Evolutionary conservation across 768 basidiomycete species (phyloP).

Genomic region (Russula virescens): DNA sequence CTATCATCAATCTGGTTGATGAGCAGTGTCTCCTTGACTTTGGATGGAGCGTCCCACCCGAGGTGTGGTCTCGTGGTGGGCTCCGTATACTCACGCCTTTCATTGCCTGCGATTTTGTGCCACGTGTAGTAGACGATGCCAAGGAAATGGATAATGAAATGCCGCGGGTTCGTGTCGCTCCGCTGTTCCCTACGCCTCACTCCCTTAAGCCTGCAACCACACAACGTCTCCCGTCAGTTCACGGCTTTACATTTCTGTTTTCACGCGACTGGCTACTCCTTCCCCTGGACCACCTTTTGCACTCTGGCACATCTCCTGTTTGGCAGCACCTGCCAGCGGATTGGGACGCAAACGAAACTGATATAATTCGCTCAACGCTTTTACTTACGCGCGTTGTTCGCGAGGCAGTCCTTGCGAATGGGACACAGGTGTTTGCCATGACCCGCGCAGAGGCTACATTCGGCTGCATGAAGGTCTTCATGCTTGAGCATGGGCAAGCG

Average conservation of each 20-base stretch:
- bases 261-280: constrained; percentile 60
- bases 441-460: constrained; percentile 57
- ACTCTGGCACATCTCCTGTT: constrained; percentile 66
- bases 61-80: constrained; percentile 49
- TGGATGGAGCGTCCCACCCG: constrained; percentile 34
- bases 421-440: constrained; percentile 39
- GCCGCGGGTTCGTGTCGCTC: constrained; percentile 39
- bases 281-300: constrained; percentile 73
- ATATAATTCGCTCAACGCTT: constrained; percentile 66
- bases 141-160: neutral
- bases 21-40: constrained; percentile 38
- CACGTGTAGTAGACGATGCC: constrained; percentile 28
- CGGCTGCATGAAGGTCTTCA: constrained; percentile 88
- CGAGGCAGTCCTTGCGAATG: constrained; percentile 40
- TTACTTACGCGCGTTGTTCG: constrained; percentile 50
- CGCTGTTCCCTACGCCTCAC: constrained; percentile 43
- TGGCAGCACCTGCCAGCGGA: constrained; percentile 59
- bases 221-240: constrained; percentile 36
- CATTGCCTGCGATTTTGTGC: constrained; percentile 43
- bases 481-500: constrained; percentile 84
- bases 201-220: constrained; percentile 58
- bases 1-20: constrained; percentile 36
- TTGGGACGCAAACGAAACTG: constrained; percentile 78
- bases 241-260: constrained; percentile 40
- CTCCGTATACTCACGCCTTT: constrained; percentile 54